phyloP scores from a whole-genome alignment of 805 yeast species.

The Pichia gijzeniarum region DNA sequence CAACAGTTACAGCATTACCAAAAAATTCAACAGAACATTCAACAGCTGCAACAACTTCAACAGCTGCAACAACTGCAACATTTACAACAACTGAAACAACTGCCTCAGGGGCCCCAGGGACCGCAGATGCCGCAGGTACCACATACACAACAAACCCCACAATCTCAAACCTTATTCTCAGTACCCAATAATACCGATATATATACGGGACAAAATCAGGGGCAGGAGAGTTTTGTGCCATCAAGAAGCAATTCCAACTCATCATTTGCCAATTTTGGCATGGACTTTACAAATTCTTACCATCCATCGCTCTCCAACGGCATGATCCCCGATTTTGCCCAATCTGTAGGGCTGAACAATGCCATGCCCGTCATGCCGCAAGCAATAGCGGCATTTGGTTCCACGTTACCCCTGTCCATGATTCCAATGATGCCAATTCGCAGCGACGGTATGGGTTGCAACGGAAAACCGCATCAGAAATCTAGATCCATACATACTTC shows the following conservation, averaged over 20 bases:
- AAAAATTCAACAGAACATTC: slow-evolving; percentile 5
- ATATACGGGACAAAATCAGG: not conserved
- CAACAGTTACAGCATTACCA: not conserved
- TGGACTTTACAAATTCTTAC: not conserved
- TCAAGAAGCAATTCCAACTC: slow-evolving; percentile 8
- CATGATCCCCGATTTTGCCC: not conserved
- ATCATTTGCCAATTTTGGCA: slow-evolving; percentile 1
- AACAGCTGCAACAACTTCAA: slow-evolving; percentile 5
- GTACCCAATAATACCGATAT: not conserved
- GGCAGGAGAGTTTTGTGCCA: not conserved
- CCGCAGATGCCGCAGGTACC: slow-evolving; percentile 3
- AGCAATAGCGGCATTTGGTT: slow-evolving; percentile 5
- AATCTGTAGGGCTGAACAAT: not conserved
- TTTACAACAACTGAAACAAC: slow-evolving; percentile 6
- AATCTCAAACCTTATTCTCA: too few species aligned
- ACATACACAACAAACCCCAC: too few species aligned
- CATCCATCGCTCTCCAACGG: not conserved
- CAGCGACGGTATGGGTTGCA: not conserved
- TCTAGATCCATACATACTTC: slow-evolving; percentile 4
- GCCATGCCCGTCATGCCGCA: not conserved
- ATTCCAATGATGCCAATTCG: not conserved
- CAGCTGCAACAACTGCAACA: slow-evolving; percentile 13
- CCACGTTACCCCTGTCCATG: not conserved
- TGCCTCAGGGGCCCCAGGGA: slow-evolving; percentile 5
- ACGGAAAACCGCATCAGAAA: too few species aligned